A percentile compares a stretch with the other conserved stretches of the same genome.
phyloP scores from a whole-genome alignment of 345 rosid genomes.

The Bruguiera parviflora region DNA sequence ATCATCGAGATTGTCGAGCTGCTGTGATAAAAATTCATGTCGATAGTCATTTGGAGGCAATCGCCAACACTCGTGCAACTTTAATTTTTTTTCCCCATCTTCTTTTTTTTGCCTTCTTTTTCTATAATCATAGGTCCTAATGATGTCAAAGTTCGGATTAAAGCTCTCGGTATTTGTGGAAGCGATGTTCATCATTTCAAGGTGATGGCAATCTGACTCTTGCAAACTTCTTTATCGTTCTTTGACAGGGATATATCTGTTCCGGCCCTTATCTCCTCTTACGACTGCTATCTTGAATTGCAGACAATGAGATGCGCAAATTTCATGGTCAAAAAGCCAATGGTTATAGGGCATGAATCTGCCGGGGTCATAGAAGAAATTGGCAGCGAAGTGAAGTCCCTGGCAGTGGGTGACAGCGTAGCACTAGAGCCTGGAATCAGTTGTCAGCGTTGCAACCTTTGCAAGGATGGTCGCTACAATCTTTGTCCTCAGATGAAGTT shows the following conservation, averaged over 20 bases:
- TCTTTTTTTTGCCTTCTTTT: neutral
- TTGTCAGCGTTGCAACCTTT: constrained; percentile 63
- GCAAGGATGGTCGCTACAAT: constrained; percentile 80
- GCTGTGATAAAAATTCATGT: too few species aligned
- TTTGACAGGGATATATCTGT: neutral
- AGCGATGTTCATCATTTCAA: constrained; percentile 67
- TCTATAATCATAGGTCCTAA: constrained; percentile 35
- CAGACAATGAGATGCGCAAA: constrained; percentile 75
- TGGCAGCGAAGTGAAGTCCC: constrained; percentile 67
- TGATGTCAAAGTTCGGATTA: constrained; percentile 50
- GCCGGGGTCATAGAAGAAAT: constrained; percentile 86
- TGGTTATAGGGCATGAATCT: constrained; percentile 96
- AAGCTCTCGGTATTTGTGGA: constrained; percentile 65
- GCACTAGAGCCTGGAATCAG: constrained; percentile 93
- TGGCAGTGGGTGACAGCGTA: constrained; percentile 71
- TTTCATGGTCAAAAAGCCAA: constrained; percentile 84
- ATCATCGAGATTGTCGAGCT: too few species aligned
- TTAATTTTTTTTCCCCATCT: too few species aligned
- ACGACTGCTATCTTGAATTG: neutral
- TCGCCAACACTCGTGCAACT: too few species aligned
- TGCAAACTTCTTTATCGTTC: neutral
- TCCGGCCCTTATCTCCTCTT: too few species aligned
- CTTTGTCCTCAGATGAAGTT: constrained; percentile 92
- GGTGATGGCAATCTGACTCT: constrained; percentile 27
- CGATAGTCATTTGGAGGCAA: too few species aligned